phyloP scores from a whole-genome alignment of 2,329 filamentous ascomycete genomes.

The Aspergillus brasiliensis region DNA sequence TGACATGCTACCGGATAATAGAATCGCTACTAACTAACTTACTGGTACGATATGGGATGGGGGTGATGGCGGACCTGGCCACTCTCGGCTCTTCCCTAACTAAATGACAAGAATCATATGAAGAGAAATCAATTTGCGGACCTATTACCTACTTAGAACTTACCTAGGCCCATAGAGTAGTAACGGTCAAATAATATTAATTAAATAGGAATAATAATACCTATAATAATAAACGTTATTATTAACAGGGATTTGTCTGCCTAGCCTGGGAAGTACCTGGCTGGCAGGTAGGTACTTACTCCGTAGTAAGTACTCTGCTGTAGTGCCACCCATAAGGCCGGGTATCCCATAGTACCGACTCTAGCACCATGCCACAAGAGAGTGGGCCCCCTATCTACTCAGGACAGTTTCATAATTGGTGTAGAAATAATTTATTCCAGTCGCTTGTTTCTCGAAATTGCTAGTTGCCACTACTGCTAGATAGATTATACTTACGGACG shows the following conservation, averaged over 20 bases:
- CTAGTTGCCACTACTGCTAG: conserved; percentile 2
- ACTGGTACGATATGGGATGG: conserved; percentile 5
- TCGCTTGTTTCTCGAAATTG: conserved; percentile 11
- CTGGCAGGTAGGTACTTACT: no score
- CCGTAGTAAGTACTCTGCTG: background rate
- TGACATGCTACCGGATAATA: conserved; percentile 16
- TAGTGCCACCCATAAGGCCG: conserved; percentile 3
- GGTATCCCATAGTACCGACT: background rate
- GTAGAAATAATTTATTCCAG: conserved; percentile 9
- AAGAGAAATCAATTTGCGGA: background rate
- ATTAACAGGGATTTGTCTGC: conserved; percentile 3
- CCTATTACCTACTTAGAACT: background rate
- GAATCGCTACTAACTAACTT: background rate
- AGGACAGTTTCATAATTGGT: conserved; percentile 20
- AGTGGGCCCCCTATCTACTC: conserved; percentile 17
- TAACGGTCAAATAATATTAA: no score
- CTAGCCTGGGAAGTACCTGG: conserved; percentile 1
- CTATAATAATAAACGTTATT: background rate
- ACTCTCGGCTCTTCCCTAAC: background rate
- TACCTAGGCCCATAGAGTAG: no score
- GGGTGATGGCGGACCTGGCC: background rate
- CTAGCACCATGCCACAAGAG: conserved; percentile 18
- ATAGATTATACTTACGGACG: background rate
- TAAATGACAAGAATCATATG: conserved; percentile 14
- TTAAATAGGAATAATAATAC: no score